Percentiles rank a stretch among this genome's conserved stretches.
Conservation (phyloP, 352 stramenopile species). For the Halophytophthora polymorphica region DNA sequence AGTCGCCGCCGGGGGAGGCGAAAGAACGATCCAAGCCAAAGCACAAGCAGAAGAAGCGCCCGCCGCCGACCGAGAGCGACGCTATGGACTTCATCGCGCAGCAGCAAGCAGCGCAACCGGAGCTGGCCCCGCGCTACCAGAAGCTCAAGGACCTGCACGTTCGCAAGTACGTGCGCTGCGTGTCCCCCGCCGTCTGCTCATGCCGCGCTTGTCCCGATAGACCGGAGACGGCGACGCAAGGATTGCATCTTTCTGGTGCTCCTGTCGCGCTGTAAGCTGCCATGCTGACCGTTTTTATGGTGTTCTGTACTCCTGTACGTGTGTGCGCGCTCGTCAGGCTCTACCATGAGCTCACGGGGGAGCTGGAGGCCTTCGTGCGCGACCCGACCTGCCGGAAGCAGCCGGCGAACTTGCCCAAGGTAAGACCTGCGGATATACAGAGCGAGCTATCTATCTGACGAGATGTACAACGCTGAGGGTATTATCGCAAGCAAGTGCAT, state of each 20-base stretch:
- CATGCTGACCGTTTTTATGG: constrained; percentile 1
- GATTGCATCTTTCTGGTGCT: neutral
- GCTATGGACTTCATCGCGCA: constrained; percentile 85
- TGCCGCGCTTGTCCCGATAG: neutral
- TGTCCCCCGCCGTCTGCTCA: neutral
- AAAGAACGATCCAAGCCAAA: constrained; percentile 16
- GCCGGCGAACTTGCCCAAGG: constrained; percentile 47
- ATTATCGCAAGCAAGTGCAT: too few species aligned
- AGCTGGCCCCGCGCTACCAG: constrained; percentile 91
- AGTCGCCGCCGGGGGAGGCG: neutral
- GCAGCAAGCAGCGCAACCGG: constrained; percentile 87
- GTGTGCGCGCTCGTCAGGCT: constrained; percentile 57
- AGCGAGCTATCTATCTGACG: neutral
- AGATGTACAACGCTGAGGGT: too few species aligned
- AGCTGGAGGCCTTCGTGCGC: constrained; percentile 90
- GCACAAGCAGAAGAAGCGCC: constrained; percentile 4
- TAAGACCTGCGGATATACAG: constrained; percentile 4
- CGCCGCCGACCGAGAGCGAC: neutral
- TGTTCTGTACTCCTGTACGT: neutral
- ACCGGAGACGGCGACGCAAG: too few species aligned
- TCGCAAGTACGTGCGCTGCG: constrained; percentile 63
- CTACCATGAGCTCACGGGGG: constrained; percentile 97
- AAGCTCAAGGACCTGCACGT: constrained; percentile 88
- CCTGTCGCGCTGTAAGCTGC: neutral
- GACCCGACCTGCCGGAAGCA: constrained; percentile 65